Base-by-base conservation (phyloP, 495 filamentous ascomycete species). In the Filosporella fistucella region DNA sequence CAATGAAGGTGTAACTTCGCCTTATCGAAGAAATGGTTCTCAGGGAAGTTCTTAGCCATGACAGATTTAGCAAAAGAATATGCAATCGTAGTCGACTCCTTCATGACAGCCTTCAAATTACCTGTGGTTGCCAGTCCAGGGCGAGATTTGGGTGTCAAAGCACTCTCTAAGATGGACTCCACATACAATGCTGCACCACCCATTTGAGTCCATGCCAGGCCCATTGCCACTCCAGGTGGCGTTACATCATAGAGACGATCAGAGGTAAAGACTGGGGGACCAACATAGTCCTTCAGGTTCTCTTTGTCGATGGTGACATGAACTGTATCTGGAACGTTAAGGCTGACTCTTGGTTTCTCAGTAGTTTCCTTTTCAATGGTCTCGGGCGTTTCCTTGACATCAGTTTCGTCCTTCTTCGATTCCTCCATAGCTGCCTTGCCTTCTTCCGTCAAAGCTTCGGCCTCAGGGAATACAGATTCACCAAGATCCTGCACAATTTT, bases 151-250 rank as follows among this genome's bases (percentile, higher is more conserved):
- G 80, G 68, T 9, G 71, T 80, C 51, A 97, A 76, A 7, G 84
- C 75, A 46, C 79, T 84, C 59, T 97, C 91, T 49, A 99, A 71
- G 56, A 99, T 96, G 10, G 89, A 94, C 68, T 99, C 94, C 49
- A 97, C 86, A 64, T 99, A 99, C 51, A 99, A 77, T 16, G 91
- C 94, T 4, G 93, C 86, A 56, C 94, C 94, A 58, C 94, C 94
- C 81, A 99, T 86, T 60, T 84, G 85, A n/a, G 94, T 97, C 91
- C 91, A 96, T 39, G 94, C 94, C 45, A 99, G 81, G 53, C 94
- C 94, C 94, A 99, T 99, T 29, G 89, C 89, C 28, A 99, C 94
- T 63, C 94, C 94, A n/a, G 93, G 81, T 7, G 94, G 94, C 46
- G 91, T 95, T 30, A 79, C 79, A 58, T 97, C 94, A 68, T 96